These are phyloP conservation scores for Lyophyllum semitale DNA, from an alignment of 768 basidiomycete genomes.

Conservation along the genomic window DNA sequence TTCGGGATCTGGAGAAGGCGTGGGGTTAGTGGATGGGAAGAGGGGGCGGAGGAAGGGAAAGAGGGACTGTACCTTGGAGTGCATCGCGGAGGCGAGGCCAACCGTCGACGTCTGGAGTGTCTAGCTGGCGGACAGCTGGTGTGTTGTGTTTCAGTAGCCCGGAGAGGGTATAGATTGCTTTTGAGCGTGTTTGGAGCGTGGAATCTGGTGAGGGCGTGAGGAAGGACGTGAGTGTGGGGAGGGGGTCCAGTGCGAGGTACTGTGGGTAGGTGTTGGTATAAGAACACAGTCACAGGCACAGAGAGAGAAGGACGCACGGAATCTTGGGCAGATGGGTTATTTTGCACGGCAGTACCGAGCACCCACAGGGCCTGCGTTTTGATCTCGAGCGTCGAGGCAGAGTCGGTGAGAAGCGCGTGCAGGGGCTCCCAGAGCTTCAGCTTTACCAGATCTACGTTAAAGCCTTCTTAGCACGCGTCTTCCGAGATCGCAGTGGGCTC, in stretches of 20 bases:
- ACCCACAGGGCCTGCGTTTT: conserved; percentile 80
- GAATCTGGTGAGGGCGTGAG: conserved; percentile 51
- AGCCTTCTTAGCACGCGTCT: not conserved
- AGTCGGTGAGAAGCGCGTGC: conserved; percentile 58
- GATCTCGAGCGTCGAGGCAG: conserved; percentile 57
- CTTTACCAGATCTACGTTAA: conserved; percentile 58
- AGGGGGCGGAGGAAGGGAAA: not conserved
- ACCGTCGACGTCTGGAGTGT: conserved; percentile 48
- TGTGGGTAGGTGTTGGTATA: conserved; percentile 24
- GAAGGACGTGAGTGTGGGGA: conserved; percentile 63
- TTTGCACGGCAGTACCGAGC: conserved; percentile 86
- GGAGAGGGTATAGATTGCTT: conserved; percentile 81
- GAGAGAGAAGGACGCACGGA: conserved; percentile 48
- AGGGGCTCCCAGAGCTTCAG: conserved; percentile 81
- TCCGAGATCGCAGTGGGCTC: conserved; percentile 30
- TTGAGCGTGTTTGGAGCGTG: conserved; percentile 63
- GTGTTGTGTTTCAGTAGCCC: conserved; percentile 78
- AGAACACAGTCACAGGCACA: not conserved
- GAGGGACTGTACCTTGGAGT: conserved; percentile 53
- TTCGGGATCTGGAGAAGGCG: conserved; percentile 74
- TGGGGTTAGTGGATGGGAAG: not conserved
- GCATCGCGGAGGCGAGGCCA: conserved; percentile 64
- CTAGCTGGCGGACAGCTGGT: conserved; percentile 59
- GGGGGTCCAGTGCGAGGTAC: conserved; percentile 68
- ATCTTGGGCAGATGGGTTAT: conserved; percentile 83